Conservation (phyloP, 495 filamentous ascomycete genomes). For the Podospora pseudocomata region DNA sequence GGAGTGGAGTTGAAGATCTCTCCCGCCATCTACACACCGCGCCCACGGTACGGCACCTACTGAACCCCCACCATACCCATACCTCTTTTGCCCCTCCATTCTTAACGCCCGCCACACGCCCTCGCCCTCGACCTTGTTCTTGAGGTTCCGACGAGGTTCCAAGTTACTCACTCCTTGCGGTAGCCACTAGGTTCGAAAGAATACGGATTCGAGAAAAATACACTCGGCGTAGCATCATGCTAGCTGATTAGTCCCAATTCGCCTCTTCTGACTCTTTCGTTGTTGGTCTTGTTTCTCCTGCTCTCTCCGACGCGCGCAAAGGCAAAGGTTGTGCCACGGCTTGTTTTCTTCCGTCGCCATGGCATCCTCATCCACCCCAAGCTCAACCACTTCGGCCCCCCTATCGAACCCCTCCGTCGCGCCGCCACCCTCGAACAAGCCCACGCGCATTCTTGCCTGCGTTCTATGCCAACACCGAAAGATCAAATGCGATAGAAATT, state of each 20-base stretch:
- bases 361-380: slow-evolving; percentile 9
- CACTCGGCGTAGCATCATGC: not conserved
- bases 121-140: not conserved
- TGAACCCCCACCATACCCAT: not conserved
- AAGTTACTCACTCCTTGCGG: not conserved
- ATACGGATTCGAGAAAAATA: not conserved
- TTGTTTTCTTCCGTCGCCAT: not conserved
- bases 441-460: slow-evolving; percentile 38
- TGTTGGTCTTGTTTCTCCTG: not conserved
- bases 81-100: not conserved
- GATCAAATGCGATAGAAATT: slow-evolving; percentile 63
- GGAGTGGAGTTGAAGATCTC: not conserved
- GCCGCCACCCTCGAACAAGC: slow-evolving; percentile 16
- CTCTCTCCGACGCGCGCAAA: not conserved
- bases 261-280: not conserved
- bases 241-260: not conserved
- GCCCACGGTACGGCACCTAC: not conserved
- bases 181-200: not conserved
- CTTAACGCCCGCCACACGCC: not conserved
- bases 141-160: not conserved
- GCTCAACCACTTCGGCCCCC: not conserved
- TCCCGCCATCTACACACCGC: not conserved
- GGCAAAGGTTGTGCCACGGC: not conserved
- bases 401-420: not conserved
- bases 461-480: slow-evolving; percentile 61